Evolutionary conservation across 2,329 filamentous ascomycete genomes (phyloP).

Genomic region (Pseudogymnoascus sp.): DNA sequence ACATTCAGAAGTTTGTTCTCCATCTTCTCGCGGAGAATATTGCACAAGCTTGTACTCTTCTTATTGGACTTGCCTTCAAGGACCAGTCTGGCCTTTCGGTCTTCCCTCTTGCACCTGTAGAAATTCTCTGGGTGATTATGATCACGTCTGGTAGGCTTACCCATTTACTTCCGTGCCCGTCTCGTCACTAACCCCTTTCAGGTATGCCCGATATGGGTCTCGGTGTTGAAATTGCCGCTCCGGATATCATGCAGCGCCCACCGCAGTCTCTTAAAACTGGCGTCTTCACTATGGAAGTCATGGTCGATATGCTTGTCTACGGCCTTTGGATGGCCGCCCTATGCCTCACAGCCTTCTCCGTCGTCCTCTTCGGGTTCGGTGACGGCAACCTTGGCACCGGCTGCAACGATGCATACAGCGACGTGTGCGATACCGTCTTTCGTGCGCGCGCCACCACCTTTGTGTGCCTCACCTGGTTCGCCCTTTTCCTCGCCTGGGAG

Average conservation of each 20-base stretch:
- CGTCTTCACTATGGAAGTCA: slow-evolving; percentile 70
- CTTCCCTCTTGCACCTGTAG: slow-evolving; percentile 75
- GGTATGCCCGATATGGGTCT: slow-evolving; percentile 77
- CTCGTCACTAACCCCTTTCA: not conserved
- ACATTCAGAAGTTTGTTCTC: too few species aligned
- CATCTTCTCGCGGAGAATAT: too few species aligned
- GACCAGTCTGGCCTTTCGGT: slow-evolving; percentile 64
- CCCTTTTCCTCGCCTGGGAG: slow-evolving; percentile 70
- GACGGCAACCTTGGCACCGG: too few species aligned
- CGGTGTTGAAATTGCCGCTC: slow-evolving; percentile 66
- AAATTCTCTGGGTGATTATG: slow-evolving; percentile 94
- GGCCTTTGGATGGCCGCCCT: slow-evolving; percentile 69
- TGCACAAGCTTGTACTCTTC: slow-evolving; percentile 72
- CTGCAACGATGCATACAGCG: too few species aligned
- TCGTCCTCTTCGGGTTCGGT: too few species aligned
- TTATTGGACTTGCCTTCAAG: slow-evolving; percentile 75
- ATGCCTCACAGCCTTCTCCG: slow-evolving; percentile 52
- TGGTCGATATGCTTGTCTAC: slow-evolving; percentile 72
- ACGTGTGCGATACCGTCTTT: too few species aligned
- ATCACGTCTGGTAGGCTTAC: slow-evolving; percentile 57
- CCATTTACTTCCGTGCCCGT: not conserved
- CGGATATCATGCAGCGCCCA: slow-evolving; percentile 70
- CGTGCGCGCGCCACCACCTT: too few species aligned
- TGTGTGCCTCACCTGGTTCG: slow-evolving; percentile 68
- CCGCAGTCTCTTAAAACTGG: slow-evolving; percentile 61